A percentile compares a stretch with the other conserved stretches of the same genome.
Conservation (phyloP, 768 basidiomycete genomes). For the Trametes punicea region DNA sequence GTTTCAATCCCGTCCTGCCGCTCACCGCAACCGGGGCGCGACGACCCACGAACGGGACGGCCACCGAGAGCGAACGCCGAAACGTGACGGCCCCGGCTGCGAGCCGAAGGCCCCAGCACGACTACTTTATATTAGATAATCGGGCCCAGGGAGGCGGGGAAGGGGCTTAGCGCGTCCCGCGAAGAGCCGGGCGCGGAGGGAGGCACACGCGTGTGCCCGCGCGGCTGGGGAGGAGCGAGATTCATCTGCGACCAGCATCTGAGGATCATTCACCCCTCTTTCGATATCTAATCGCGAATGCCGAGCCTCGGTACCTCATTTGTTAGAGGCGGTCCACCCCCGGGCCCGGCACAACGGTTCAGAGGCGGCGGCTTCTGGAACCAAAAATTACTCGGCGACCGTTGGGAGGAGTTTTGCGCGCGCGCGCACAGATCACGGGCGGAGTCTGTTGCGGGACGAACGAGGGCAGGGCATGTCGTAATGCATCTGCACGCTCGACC, state of each 20-base stretch:
- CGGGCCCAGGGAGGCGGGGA: slow-evolving; percentile 2
- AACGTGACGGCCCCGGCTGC: background rate
- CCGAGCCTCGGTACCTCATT: slow-evolving; percentile 28
- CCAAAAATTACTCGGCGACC: slow-evolving; percentile 18
- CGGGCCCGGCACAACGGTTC: slow-evolving; percentile 17
- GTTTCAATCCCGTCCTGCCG: slow-evolving; percentile 1
- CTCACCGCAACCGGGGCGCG: slow-evolving; percentile 4
- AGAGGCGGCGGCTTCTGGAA: slow-evolving; percentile 20
- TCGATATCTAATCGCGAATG: slow-evolving; percentile 22
- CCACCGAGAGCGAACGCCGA: background rate
- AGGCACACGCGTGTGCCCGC: slow-evolving; percentile 4
- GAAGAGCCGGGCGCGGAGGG: slow-evolving; percentile 20
- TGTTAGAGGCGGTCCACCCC: slow-evolving; percentile 13
- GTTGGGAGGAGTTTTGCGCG: slow-evolving; percentile 12
- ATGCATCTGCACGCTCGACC: slow-evolving; percentile 15
- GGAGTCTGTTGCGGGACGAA: slow-evolving; percentile 15
- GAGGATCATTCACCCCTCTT: slow-evolving; percentile 19
- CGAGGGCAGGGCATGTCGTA: slow-evolving; percentile 19
- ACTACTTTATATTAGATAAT: slow-evolving; percentile 18
- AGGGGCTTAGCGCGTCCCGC: slow-evolving; percentile 19
- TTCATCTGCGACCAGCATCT: slow-evolving; percentile 17
- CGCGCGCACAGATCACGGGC: slow-evolving; percentile 17
- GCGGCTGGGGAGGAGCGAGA: background rate
- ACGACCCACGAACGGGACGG: slow-evolving; percentile 7
- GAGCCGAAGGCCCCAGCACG: background rate